phyloP scores from a whole-genome alignment of 208 protist genomes.

The Vickermania spadyakhi region DNA sequence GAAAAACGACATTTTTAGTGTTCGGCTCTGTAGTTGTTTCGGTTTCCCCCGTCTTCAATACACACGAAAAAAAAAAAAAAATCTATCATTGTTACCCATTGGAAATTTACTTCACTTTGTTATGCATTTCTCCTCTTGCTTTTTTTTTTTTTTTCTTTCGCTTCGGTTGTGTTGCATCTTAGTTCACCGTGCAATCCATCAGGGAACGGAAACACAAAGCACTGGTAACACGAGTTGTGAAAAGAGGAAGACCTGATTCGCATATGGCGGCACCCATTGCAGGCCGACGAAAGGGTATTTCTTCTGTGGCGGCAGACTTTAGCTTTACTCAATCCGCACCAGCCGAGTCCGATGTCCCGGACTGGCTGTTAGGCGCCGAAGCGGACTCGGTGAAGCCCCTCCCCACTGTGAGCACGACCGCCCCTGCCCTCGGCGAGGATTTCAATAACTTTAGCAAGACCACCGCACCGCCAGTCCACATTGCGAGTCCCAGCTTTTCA shows the following conservation, averaged over 20 bases:
- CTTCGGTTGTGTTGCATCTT: too few relatives aligned
- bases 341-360: conserved; percentile 1
- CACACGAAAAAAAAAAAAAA: too few relatives aligned
- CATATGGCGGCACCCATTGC: conserved; percentile 21
- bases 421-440: neutral
- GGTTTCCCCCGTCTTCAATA: too few relatives aligned
- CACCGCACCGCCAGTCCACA: neutral
- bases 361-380: conserved; percentile 11
- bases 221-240: neutral
- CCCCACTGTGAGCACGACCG: neutral
- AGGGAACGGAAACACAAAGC: too few relatives aligned
- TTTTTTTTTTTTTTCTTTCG: too few relatives aligned
- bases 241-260: neutral
- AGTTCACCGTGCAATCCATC: too few relatives aligned
- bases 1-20: too few relatives aligned
- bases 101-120: too few relatives aligned
- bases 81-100: too few relatives aligned
- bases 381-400: neutral
- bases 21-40: too few relatives aligned
- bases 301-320: conserved; percentile 2
- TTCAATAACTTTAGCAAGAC: neutral
- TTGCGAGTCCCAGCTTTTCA: neutral
- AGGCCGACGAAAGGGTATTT: conserved; percentile 25
- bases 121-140: too few relatives aligned
- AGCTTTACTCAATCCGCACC: neutral